Evolutionary conservation across 1,139 yeast species (phyloP).

Genomic region (Taphrina deformans): DNA sequence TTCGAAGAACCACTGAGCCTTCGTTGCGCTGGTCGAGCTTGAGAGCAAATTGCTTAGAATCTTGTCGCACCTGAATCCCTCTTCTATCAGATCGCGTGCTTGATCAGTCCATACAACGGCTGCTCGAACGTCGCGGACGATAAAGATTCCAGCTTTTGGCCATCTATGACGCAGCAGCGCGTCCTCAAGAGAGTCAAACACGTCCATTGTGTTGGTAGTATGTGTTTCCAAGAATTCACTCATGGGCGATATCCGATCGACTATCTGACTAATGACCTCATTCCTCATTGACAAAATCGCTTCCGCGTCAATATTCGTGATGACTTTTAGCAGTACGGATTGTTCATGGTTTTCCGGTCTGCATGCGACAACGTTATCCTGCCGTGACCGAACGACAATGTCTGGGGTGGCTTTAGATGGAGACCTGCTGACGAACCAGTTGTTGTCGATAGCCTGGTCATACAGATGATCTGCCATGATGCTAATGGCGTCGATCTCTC

Average conservation of each 20-base stretch:
- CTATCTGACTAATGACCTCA: not conserved
- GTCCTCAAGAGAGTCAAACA: not conserved
- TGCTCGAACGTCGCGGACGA: constrained; percentile 7
- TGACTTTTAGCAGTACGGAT: not conserved
- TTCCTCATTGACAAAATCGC: constrained; percentile 8
- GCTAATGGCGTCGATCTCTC: constrained; percentile 22
- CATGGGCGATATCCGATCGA: constrained; percentile 9
- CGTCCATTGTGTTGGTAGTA: not conserved
- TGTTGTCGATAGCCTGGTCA: not conserved
- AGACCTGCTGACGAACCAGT: constrained; percentile 10
- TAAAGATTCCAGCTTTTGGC: constrained; percentile 3
- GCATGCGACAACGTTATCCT: not conserved
- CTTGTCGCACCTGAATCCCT: not conserved
- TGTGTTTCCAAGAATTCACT: not conserved
- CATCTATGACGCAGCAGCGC: not conserved
- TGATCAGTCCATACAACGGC: constrained; percentile 18
- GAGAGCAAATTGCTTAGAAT: not conserved
- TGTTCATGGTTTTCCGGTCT: not conserved
- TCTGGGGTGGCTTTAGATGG: not conserved
- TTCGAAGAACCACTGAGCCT: not conserved
- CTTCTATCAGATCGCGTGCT: not conserved
- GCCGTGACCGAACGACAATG: not conserved
- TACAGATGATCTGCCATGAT: constrained; percentile 35
- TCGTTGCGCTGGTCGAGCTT: not conserved
- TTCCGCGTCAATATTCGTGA: not conserved